Percentiles rank a stretch among this genome's conserved stretches.
These are phyloP conservation scores for Peronosclerospora sorghi DNA, from an alignment of 352 stramenopile species.

Conservation along the genomic window DNA sequence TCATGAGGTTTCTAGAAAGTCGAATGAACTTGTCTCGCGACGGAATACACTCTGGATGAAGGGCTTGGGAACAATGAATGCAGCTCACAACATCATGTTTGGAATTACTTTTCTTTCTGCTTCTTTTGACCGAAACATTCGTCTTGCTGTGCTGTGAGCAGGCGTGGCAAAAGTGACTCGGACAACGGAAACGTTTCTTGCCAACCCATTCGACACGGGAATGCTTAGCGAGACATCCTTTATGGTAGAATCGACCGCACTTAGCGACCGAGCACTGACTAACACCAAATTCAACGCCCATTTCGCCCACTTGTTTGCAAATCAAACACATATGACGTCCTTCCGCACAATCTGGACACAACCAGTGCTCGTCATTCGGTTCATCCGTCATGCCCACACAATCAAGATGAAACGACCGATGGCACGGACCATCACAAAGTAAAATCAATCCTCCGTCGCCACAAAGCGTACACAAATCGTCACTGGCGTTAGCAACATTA, in stretches of 20 bases:
- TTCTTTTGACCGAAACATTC: constrained; percentile 16
- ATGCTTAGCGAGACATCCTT: constrained; percentile 68
- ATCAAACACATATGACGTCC: constrained; percentile 88
- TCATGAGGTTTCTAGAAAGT: constrained; percentile 80
- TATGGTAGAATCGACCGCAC: constrained; percentile 90
- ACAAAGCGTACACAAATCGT: constrained; percentile 87
- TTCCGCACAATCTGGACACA: constrained; percentile 83
- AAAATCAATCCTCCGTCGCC: constrained; percentile 87
- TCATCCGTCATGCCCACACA: constrained; percentile 83
- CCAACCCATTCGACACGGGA: constrained; percentile 77
- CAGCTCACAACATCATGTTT: constrained; percentile 52
- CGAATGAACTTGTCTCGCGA: constrained; percentile 67
- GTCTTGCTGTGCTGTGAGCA: constrained; percentile 31
- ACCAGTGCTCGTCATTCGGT: constrained; percentile 79
- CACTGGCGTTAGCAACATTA: constrained; percentile 71
- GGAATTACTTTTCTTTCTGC: constrained; percentile 27
- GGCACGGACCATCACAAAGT: constrained; percentile 86
- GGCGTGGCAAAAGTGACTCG: constrained; percentile 83
- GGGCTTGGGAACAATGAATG: constrained; percentile 80
- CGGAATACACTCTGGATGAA: constrained; percentile 75
- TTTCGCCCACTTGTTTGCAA: constrained; percentile 86
- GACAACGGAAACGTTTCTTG: constrained; percentile 84
- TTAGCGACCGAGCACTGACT: constrained; percentile 86
- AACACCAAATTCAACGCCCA: constrained; percentile 83
- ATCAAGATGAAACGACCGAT: constrained; percentile 88